phyloP scores from a whole-genome alignment of 2,329 filamentous ascomycete species.

The Penicillium griseofulvum region DNA sequence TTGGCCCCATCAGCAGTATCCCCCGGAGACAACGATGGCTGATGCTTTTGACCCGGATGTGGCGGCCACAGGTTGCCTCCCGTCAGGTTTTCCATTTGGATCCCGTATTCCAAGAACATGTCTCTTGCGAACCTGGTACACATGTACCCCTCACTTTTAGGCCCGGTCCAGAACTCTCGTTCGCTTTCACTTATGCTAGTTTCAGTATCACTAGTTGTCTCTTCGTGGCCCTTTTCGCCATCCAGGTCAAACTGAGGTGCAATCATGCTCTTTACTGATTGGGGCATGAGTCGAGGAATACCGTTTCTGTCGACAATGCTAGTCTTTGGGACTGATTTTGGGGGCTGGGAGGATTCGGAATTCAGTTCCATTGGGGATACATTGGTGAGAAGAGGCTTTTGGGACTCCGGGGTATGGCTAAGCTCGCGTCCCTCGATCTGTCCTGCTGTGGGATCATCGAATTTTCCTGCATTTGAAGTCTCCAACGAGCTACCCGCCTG shows the following conservation, averaged over 20 bases:
- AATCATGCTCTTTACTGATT: background rate
- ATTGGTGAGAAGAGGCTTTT: conserved; percentile 14
- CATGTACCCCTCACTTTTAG: conserved; percentile 1
- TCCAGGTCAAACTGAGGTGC: background rate
- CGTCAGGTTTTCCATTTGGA: conserved; percentile 9
- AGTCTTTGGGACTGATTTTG: conserved; percentile 8
- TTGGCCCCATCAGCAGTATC: background rate
- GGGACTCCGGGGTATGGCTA: conserved; percentile 18
- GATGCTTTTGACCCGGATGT: background rate
- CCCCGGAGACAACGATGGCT: background rate
- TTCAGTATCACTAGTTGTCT: background rate
- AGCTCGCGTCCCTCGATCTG: background rate
- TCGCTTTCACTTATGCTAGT: conserved; percentile 11
- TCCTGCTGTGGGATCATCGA: background rate
- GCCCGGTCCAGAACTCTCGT: conserved; percentile 2
- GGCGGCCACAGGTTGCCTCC: background rate
- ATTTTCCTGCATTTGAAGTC: background rate
- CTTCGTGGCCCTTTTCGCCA: background rate
- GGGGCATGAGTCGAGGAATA: conserved; percentile 30
- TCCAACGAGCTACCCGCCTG: conserved; percentile 1
- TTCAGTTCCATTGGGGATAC: background rate
- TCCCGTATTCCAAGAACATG: conserved; percentile 23
- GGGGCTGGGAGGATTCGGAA: background rate
- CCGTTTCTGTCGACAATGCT: conserved; percentile 39
- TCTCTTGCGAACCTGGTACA: conserved; percentile 22